Percentiles rank a stretch among this genome's conserved stretches.
phyloP scores from a whole-genome alignment of 306 rosid genomes.

The Gleditsia sinensis region DNA sequence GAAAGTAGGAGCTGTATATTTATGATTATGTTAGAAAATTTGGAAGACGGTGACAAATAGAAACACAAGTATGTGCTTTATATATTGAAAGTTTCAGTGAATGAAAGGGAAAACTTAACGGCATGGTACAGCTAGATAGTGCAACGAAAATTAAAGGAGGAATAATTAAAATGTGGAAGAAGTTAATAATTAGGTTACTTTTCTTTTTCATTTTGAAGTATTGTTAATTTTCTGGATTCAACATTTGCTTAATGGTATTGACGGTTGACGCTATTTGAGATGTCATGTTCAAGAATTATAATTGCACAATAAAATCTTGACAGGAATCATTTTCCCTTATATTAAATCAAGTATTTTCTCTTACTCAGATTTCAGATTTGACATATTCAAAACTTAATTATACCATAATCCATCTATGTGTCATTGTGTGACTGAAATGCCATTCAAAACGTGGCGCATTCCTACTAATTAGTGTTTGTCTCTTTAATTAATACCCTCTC shows the following conservation, averaged over 20 bases:
- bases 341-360: not conserved
- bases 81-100: conserved; percentile 22
- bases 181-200: conserved; percentile 44
- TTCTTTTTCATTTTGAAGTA: conserved; percentile 42
- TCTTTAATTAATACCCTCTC: not conserved
- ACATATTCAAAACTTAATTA: conserved; percentile 11
- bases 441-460: conserved; percentile 25
- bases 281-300: not conserved
- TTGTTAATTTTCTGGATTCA: conserved; percentile 34
- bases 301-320: conserved; percentile 9
- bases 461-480: not conserved
- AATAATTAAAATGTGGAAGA: conserved; percentile 38
- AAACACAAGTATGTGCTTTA: conserved; percentile 41
- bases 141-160: not conserved
- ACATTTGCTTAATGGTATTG: conserved; percentile 35
- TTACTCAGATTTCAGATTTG: conserved; percentile 18
- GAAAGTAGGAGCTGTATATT: conserved; percentile 6
- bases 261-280: conserved; percentile 20
- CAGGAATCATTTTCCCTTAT: not conserved
- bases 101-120: conserved; percentile 56
- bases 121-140: conserved; percentile 31
- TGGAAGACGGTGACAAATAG: conserved; percentile 40
- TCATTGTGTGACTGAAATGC: conserved; percentile 5
- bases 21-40: conserved; percentile 45
- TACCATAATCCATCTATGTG: conserved; percentile 9